These are phyloP conservation scores for Pichia insulana DNA, from an alignment of 805 yeast species.

Conservation along the genomic window DNA sequence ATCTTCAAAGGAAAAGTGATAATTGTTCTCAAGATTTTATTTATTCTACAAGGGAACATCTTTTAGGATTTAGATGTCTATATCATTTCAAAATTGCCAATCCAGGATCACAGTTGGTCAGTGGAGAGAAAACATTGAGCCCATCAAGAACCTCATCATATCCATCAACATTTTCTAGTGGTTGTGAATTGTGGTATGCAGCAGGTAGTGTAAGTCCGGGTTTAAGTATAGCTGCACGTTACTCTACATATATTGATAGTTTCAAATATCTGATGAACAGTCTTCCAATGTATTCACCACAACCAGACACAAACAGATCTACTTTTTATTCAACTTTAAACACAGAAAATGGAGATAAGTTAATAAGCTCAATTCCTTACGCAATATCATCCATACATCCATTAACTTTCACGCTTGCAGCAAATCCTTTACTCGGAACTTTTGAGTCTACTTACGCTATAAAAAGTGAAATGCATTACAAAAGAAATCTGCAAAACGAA, in stretches of 20 bases:
- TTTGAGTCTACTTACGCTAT: constrained; percentile 82
- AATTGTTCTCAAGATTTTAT: constrained; percentile 63
- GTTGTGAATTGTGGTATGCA: constrained; percentile 87
- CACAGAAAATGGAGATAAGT: background rate
- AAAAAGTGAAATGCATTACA: constrained; percentile 59
- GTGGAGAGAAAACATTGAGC: background rate
- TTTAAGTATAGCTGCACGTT: constrained; percentile 72
- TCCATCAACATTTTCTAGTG: constrained; percentile 51
- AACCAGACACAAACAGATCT: background rate
- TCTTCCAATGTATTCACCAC: constrained; percentile 3
- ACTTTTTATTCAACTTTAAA: constrained; percentile 1
- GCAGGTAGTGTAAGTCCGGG: constrained; percentile 82
- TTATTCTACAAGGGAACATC: constrained; percentile 74
- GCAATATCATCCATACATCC: constrained; percentile 38
- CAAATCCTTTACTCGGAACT: constrained; percentile 87
- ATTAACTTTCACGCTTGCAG: constrained; percentile 72
- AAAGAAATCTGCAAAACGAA: background rate
- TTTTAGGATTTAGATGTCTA: constrained; percentile 72
- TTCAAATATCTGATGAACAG: constrained; percentile 7
- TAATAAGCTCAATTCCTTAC: constrained; percentile 6
- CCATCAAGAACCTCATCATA: constrained; percentile 10
- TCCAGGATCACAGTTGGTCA: background rate
- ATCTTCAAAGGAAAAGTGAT: constrained; percentile 59
- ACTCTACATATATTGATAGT: constrained; percentile 51
- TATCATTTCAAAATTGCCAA: constrained; percentile 47